Conservation (phyloP, 805 yeast genomes). For the Kluyveromyces dobzhanskii region DNA sequence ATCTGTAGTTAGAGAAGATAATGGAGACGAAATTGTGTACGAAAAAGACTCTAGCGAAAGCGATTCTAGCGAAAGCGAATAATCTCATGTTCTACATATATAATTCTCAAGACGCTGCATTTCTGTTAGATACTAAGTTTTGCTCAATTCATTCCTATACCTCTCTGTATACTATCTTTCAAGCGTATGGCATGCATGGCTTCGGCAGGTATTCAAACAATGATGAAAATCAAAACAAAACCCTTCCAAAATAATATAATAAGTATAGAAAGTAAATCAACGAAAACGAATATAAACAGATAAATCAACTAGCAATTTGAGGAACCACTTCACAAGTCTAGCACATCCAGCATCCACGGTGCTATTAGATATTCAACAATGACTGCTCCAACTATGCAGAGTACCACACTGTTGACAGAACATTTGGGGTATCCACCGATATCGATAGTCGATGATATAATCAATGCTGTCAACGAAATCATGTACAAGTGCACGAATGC, state of each 20-base stretch:
- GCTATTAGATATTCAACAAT: too few species aligned
- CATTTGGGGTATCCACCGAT: constrained; percentile 82
- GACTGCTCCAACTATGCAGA: constrained; percentile 31
- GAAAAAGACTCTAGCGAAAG: constrained; percentile 27
- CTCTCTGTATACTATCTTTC: too few species aligned
- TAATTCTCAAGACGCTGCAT: background rate
- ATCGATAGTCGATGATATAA: constrained; percentile 75
- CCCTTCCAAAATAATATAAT: too few species aligned
- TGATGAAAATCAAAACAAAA: too few species aligned
- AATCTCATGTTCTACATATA: background rate
- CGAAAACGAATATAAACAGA: too few species aligned
- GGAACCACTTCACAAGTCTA: background rate
- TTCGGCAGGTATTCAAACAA: too few species aligned
- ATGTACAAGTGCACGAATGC: constrained; percentile 77
- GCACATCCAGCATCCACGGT: too few species aligned
- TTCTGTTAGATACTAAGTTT: background rate
- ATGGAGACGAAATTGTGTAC: constrained; percentile 30
- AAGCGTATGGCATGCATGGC: too few species aligned
- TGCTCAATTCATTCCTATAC: too few species aligned
- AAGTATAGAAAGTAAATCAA: background rate
- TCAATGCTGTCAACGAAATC: constrained; percentile 77
- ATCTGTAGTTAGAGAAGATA: constrained; percentile 26
- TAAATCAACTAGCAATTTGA: too few species aligned
- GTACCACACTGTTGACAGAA: constrained; percentile 61
- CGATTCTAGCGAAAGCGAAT: constrained; percentile 21